Base-by-base conservation (phyloP, 2,329 filamentous ascomycete species). In the Myriosclerotinia duriaeana region DNA sequence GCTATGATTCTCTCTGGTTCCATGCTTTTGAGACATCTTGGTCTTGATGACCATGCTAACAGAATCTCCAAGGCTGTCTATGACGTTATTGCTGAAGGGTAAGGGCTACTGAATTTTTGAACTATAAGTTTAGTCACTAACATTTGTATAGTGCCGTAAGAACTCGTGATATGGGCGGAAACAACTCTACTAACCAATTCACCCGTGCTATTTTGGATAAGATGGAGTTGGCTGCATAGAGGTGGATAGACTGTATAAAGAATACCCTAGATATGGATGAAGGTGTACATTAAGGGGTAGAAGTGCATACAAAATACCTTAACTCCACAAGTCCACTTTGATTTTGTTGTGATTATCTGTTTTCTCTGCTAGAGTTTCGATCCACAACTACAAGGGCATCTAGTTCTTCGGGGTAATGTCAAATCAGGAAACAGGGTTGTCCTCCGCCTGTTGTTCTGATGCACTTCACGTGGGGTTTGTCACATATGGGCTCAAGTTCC, bases 21-120 rank as follows among this genome's bases (percentile, higher is more conserved):
- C 78, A 99, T 99, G 95, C 89, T 99, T 76, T 87, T 99, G 79
- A 90, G 95, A 78, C 95, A 99, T 83, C 87, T 99, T 72, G 95
- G 95, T 74, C 90, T 99, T 62, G 94, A 99, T 78, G 93, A 98
- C 80, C 95, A 99, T 80, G 95, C 95, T 77, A 97, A 97, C 87
- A 89, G 95, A 78, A 97, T 98, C 81, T 96, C 92, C 79, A 94
- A 94, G 85, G 89, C 90, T 73, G 82, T 88, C 74, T 89, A 89
- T 76, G 84, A 82, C 72, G 87, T 89, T 62, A 98, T 99, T 78
- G 89, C 90, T 74, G 92, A 97, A 77, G 93, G 92, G 91, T 95
- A 83, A 82, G 89, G 84, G 50, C n/a, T 42, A 66, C 72, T 34
- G 3, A 48, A 36, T 30, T 40, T 9, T 50, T 54, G 60, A 44